Evolutionary conservation across 306 rosid species (phyloP).

Genomic region (Comarum palustre): DNA sequence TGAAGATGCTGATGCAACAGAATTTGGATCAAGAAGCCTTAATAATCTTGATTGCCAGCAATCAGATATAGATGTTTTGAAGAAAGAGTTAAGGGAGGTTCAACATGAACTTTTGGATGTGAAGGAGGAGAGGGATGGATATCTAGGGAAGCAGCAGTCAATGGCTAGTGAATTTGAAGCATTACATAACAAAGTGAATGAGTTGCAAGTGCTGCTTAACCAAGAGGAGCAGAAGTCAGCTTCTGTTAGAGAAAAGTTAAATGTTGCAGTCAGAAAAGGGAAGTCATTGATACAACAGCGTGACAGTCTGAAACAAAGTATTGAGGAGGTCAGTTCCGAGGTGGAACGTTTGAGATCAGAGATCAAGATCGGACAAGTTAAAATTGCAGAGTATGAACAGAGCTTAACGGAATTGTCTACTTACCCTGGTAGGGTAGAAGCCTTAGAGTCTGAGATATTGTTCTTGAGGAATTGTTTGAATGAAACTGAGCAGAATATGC

Average conservation of each 20-base stretch:
- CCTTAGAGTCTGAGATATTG: constrained; percentile 62
- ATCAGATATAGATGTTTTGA: constrained; percentile 43
- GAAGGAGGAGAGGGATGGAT: constrained; percentile 64
- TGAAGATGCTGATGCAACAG: constrained; percentile 32
- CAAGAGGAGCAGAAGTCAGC: constrained; percentile 91
- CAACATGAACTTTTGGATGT: constrained; percentile 49
- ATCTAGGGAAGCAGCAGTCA: constrained; percentile 53
- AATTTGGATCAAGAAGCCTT: constrained; percentile 41
- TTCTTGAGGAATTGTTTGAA: constrained; percentile 54
- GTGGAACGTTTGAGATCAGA: constrained; percentile 60
- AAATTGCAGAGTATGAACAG: constrained; percentile 60
- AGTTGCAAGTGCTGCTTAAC: constrained; percentile 65
- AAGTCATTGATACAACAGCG: constrained; percentile 84
- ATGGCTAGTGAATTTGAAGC: constrained; percentile 58
- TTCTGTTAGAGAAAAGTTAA: constrained; percentile 82
- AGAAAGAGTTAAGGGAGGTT: constrained; percentile 70
- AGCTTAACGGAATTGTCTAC: constrained; percentile 50
- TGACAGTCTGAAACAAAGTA: constrained; percentile 72
- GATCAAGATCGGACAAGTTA: constrained; percentile 42
- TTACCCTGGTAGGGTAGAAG: constrained; percentile 58
- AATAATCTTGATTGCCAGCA: constrained; percentile 36
- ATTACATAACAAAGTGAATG: constrained; percentile 51
- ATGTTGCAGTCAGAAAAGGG: constrained; percentile 90
- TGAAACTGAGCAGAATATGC: constrained; percentile 56
- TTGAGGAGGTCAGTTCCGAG: constrained; percentile 60